A percentile compares a stretch with the other conserved stretches of the same genome.
These are phyloP conservation scores for Oenanthe sinensis DNA, from an alignment of 129 eudicot genomes.

Conservation along the genomic window DNA sequence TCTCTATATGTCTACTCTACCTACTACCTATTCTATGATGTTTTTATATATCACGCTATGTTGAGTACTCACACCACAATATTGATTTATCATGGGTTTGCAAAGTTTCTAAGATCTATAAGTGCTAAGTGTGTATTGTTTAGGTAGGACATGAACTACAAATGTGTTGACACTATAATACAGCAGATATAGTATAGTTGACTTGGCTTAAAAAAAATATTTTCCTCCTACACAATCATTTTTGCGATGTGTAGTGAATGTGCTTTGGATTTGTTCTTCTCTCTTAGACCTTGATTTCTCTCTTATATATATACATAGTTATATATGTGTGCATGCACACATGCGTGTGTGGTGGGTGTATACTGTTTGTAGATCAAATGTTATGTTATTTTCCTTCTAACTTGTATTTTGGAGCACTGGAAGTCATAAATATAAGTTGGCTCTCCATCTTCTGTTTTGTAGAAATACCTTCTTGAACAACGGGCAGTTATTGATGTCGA, in stretches of 20 bases:
- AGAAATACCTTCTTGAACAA: conserved; percentile 95
- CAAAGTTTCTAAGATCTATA: background rate
- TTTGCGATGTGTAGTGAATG: background rate
- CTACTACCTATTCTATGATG: background rate
- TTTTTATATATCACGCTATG: background rate
- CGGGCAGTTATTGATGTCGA: conserved; percentile 80
- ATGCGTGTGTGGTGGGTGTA: background rate
- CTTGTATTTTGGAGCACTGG: background rate
- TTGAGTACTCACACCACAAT: background rate
- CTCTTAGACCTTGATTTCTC: background rate
- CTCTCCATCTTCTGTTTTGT: conserved; percentile 10
- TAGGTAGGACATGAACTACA: background rate
- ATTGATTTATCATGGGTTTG: background rate
- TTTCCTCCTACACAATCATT: background rate
- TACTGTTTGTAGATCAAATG: background rate
- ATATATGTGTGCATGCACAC: background rate
- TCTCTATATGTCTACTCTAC: background rate
- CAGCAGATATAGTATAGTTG: background rate
- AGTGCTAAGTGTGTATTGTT: background rate
- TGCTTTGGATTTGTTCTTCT: background rate
- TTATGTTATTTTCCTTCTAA: background rate
- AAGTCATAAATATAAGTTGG: background rate
- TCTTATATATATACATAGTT: background rate
- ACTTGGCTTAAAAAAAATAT: background rate
- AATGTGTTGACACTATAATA: background rate